These are phyloP conservation scores for Setaria italica DNA, from an alignment of 202 grass and related monocot species.

Conservation along the genomic window DNA sequence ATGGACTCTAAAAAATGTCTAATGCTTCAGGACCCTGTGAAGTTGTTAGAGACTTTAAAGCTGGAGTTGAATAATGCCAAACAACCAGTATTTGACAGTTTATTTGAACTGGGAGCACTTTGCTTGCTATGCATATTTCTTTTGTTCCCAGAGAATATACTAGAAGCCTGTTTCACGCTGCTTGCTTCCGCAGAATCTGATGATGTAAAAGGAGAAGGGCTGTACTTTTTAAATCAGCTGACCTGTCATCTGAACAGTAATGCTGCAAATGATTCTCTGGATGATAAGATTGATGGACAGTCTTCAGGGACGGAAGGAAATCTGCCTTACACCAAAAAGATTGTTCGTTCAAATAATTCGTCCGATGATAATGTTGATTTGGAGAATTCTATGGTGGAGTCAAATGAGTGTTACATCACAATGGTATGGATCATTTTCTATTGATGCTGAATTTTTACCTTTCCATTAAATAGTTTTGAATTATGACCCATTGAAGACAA, in stretches of 20 bases:
- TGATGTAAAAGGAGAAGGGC: conserved; percentile 51
- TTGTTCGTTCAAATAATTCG: conserved; percentile 43
- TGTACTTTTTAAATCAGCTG: conserved; percentile 88
- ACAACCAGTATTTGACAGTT: conserved; percentile 51
- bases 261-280: conserved; percentile 51
- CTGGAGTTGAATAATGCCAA: conserved; percentile 53
- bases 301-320: conserved; percentile 46
- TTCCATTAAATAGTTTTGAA: conserved; percentile 20
- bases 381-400: conserved; percentile 45
- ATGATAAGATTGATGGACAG: conserved; percentile 39
- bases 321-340: conserved; percentile 42
- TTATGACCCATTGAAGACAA: conserved; percentile 18
- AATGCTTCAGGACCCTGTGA: conserved; percentile 66
- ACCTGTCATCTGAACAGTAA: conserved; percentile 60
- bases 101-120: conserved; percentile 75
- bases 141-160: conserved; percentile 74
- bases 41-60: conserved; percentile 66
- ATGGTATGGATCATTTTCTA: conserved; percentile 59
- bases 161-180: conserved; percentile 77
- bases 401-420: conserved; percentile 67
- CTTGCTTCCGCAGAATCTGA: conserved; percentile 75
- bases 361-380: conserved; percentile 33
- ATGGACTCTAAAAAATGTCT: conserved; percentile 55
- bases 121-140: conserved; percentile 86
- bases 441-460: conserved; percentile 43